Base-by-base conservation (phyloP, 73 alveolate genomes). In the Chromera velia region DNA sequence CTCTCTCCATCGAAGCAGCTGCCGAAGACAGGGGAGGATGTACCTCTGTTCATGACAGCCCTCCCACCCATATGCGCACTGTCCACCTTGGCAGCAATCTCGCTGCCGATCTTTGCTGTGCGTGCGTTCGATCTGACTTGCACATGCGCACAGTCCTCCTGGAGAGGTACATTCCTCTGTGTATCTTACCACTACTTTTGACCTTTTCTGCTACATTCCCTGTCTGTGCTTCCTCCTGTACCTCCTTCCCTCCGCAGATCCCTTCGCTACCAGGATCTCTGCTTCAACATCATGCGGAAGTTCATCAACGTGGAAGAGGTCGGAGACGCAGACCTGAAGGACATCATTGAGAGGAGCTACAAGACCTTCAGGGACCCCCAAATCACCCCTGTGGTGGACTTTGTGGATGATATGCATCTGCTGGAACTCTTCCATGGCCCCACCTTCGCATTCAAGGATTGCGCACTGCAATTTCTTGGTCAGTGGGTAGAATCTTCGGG, bases 381-480 rank as follows among this genome's bases (percentile, higher is more conserved):
- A n/a, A 75, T 77, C 72, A 77, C 68, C 24, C 84, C 84, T n/a
- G 68, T 70, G 45, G 26, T 77, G 66, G 68, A 77, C 78, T 75
- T 55, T 33, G 78, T 77, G 63, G 45, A 67, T 40, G 84, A 77
- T 72, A 34, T 66, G 34, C 46, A 70, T 45, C 71, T 80, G 69
- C 69, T 80, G 80, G 86, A 80, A 66, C 80, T 80, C 29, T 80
- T 80, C 55, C 86, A 80, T 32, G 86, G 86, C 27, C 86, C 86
- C 0, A 80, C 86, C 69, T 80, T 69, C 28, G 86, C 86, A 33
- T 80, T 80, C 74, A 80, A 80, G 70, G 86, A 69, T 27, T 76
- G 66, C 34, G 84, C 84, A 0, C 49, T 77, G 76, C 84, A 77
- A 77, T 72, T 32, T 13, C 63, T n/a, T 9, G 30, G 70, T 55